These are phyloP conservation scores for Colletotrichum sp. DNA, from an alignment of 2,329 filamentous ascomycete species.

Conservation along the genomic window DNA sequence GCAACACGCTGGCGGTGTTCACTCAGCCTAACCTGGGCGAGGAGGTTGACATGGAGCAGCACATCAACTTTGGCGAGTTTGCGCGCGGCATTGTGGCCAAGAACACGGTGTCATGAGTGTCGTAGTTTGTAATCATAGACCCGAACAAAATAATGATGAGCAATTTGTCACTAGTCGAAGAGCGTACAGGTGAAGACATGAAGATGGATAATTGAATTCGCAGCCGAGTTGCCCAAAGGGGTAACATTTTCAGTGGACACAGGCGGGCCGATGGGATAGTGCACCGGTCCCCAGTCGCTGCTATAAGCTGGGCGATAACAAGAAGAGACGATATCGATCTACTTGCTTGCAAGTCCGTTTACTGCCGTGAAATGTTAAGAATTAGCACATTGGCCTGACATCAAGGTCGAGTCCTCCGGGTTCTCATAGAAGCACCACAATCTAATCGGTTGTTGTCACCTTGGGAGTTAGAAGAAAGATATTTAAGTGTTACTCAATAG, in stretches of 20 bases:
- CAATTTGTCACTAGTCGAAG: background rate
- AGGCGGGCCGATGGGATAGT: background rate
- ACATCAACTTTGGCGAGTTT: slow-evolving; percentile 78
- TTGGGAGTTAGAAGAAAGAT: background rate
- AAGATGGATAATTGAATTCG: background rate
- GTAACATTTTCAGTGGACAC: background rate
- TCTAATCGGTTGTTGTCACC: background rate
- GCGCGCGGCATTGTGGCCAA: slow-evolving; percentile 66
- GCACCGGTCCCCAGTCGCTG: background rate
- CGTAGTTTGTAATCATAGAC: background rate
- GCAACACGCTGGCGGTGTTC: slow-evolving; percentile 94
- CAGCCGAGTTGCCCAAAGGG: background rate
- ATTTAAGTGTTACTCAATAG: background rate
- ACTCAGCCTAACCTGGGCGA: slow-evolving; percentile 94
- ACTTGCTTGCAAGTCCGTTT: background rate
- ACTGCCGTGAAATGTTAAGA: background rate
- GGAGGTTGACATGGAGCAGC: slow-evolving; percentile 71
- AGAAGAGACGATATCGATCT: background rate
- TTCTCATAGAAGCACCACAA: background rate
- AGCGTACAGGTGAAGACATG: background rate
- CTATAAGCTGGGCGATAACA: background rate
- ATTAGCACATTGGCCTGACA: background rate
- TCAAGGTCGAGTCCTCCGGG: background rate
- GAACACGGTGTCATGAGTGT: slow-evolving; percentile 54
- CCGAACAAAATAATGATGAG: background rate